Conservation (phyloP, 148 eudicot species). For the Vaccinium myrtillus region DNA sequence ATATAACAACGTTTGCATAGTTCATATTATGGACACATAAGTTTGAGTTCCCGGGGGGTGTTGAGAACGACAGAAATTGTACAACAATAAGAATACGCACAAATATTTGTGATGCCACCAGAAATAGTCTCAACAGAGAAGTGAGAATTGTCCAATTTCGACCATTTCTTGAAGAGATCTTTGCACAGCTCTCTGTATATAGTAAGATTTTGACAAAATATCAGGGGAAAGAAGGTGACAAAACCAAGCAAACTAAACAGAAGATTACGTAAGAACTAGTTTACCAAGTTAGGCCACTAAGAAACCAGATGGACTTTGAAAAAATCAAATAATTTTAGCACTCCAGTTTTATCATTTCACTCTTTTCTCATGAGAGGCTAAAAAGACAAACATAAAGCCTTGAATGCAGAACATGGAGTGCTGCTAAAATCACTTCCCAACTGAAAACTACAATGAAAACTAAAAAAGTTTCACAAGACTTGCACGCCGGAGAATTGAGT, state of each 20-base stretch:
- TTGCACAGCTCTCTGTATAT: constrained; percentile 69
- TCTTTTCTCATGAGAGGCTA: not conserved
- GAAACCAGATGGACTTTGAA: not conserved
- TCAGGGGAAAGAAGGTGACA: not conserved
- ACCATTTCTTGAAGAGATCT: constrained; percentile 87
- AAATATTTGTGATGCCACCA: constrained; percentile 93
- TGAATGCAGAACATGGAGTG: not conserved
- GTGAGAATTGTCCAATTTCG: constrained; percentile 57
- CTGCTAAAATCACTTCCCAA: not conserved
- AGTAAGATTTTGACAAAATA: constrained; percentile 18
- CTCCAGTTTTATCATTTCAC: not conserved
- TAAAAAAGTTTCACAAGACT: not conserved
- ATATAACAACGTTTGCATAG: not conserved
- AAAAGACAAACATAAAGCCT: not conserved
- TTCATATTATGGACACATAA: not conserved
- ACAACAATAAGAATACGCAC: constrained; percentile 41
- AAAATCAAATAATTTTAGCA: not conserved
- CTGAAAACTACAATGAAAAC: not conserved
- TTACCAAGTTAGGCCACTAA: not conserved
- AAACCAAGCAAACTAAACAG: not conserved
- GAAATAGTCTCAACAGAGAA: constrained; percentile 70
- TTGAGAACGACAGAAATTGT: not conserved
- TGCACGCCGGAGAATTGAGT: not conserved
- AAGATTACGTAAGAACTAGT: not conserved
- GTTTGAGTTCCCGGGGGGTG: not conserved